These are phyloP conservation scores for Fusarium sp. DNA, from an alignment of 2,329 filamentous ascomycete species.

Conservation along the genomic window DNA sequence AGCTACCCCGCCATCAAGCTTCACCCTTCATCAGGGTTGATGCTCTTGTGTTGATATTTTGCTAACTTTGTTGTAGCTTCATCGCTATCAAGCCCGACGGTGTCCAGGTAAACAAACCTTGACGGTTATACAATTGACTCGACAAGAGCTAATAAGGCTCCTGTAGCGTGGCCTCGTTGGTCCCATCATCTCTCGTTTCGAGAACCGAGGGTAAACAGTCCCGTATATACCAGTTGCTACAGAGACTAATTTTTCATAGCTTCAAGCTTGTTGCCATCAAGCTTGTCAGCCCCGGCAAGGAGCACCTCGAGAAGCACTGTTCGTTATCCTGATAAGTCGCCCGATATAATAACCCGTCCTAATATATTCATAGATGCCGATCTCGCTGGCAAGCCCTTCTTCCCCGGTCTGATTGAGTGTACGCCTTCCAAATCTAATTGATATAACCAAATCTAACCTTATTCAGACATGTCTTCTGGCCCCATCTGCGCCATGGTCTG, in stretches of 20 bases:
- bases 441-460: constrained; percentile 19
- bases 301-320: constrained; percentile 98
- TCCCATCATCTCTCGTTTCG: constrained; percentile 97
- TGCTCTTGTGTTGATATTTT: constrained; percentile 39
- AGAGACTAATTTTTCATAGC: constrained; percentile 59
- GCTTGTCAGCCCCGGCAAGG: constrained; percentile 88
- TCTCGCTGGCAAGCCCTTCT: constrained; percentile 95
- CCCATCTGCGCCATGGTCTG: constrained; percentile 99
- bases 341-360: constrained; percentile 42
- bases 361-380: constrained; percentile 74
- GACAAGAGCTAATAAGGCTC: constrained; percentile 42
- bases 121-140: neutral
- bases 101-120: constrained; percentile 80
- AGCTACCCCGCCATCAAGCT: constrained; percentile 57
- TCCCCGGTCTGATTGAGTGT: constrained; percentile 93
- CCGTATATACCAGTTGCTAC: constrained; percentile 20
- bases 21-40: constrained; percentile 1
- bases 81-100: constrained; percentile 99
- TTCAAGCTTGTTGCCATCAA: constrained; percentile 99
- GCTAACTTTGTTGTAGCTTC: constrained; percentile 75
- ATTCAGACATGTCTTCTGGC: constrained; percentile 91
- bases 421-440: constrained; percentile 54
- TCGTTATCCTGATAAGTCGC: constrained; percentile 48
- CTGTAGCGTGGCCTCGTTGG: constrained; percentile 93
- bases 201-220: constrained; percentile 83